Percentiles rank a stretch among this genome's conserved stretches.
Conservation (phyloP, 2,329 filamentous ascomycete genomes). For the Magnaporthiopsis incrustans region DNA sequence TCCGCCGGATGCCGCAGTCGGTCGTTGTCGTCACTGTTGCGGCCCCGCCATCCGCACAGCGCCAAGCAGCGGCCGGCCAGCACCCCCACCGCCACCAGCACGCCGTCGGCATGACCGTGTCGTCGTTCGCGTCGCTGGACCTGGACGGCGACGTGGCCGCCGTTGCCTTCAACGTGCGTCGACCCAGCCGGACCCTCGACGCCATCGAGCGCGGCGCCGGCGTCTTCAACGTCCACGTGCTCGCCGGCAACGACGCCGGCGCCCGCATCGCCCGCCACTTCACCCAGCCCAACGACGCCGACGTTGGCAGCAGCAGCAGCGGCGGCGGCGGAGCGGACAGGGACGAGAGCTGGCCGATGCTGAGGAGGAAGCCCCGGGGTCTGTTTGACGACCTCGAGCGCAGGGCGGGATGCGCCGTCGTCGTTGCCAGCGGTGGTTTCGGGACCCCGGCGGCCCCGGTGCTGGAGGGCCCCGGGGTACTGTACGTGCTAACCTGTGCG, state of each 20-base stretch:
- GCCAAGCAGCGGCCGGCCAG: conserved; percentile 9
- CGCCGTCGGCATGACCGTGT: conserved; percentile 47
- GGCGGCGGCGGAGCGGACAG: conserved; percentile 28
- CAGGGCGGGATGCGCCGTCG: conserved; percentile 17
- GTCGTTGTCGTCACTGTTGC: conserved; percentile 44
- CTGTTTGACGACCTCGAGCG: conserved; percentile 29
- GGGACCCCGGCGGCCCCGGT: conserved; percentile 27
- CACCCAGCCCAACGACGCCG: conserved; percentile 36
- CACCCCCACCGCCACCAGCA: conserved; percentile 6
- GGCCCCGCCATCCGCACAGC: conserved; percentile 22
- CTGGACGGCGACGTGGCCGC: conserved; percentile 39
- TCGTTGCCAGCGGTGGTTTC: conserved; percentile 9
- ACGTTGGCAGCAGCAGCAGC: conserved; percentile 7
- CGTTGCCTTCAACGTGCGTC: conserved; percentile 49
- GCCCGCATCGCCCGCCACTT: conserved; percentile 44
- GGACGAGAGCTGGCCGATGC: conserved; percentile 21
- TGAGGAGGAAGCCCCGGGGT: conserved; percentile 16
- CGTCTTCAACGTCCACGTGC: conserved; percentile 47
- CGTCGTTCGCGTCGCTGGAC: conserved; percentile 49
- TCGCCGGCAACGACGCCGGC: conserved; percentile 37
- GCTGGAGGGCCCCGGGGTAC: conserved; percentile 42
- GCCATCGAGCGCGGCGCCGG: conserved; percentile 35
- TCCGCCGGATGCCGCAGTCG: conserved; percentile 46
- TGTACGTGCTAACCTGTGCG: conserved; percentile 29
- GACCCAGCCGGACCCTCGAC: conserved; percentile 47